phyloP scores from a whole-genome alignment of 2,329 filamentous ascomycete genomes.

The Sarocladiaceae sp. region DNA sequence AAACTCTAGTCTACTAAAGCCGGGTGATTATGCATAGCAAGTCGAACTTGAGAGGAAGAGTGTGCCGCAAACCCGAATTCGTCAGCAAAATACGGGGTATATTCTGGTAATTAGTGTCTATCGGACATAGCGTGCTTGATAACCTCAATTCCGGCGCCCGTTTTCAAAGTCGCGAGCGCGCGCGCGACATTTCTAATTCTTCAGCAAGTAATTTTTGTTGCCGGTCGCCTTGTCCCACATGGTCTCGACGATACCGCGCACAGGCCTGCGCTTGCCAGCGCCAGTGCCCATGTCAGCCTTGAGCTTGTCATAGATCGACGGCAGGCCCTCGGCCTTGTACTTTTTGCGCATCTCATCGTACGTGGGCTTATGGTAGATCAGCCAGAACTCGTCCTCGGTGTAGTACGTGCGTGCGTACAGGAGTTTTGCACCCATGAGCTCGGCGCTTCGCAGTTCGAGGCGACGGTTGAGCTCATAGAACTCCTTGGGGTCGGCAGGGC shows the following conservation, averaged over 20 bases:
- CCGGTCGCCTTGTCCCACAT: slow-evolving; percentile 23
- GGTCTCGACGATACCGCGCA: slow-evolving; percentile 21
- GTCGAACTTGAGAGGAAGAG: too few relatives aligned
- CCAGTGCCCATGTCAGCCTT: slow-evolving; percentile 27
- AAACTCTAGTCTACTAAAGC: too few relatives aligned
- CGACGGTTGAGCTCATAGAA: slow-evolving; percentile 42
- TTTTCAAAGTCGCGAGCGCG: not conserved
- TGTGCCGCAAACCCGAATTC: too few relatives aligned
- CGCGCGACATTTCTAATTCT: slow-evolving; percentile 14
- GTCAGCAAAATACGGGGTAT: not conserved
- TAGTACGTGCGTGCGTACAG: slow-evolving; percentile 51
- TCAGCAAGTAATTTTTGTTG: slow-evolving; percentile 22
- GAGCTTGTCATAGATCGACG: slow-evolving; percentile 47
- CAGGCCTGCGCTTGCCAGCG: slow-evolving; percentile 18
- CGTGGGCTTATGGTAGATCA: slow-evolving; percentile 40
- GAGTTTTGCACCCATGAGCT: slow-evolving; percentile 48
- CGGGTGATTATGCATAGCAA: too few relatives aligned
- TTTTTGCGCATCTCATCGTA: slow-evolving; percentile 42
- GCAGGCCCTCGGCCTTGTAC: slow-evolving; percentile 41
- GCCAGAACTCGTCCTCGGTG: slow-evolving; percentile 47
- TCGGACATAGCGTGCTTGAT: slow-evolving; percentile 3
- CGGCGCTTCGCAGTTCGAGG: slow-evolving; percentile 40
- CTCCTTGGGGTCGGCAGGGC: slow-evolving; percentile 24
- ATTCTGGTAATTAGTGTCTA: not conserved
- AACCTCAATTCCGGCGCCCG: too few relatives aligned